Evolutionary conservation across 2,329 filamentous ascomycete species (phyloP), one percentile per base, ranked within the genome.

Genomic region (Orbilia quercus): DNA sequence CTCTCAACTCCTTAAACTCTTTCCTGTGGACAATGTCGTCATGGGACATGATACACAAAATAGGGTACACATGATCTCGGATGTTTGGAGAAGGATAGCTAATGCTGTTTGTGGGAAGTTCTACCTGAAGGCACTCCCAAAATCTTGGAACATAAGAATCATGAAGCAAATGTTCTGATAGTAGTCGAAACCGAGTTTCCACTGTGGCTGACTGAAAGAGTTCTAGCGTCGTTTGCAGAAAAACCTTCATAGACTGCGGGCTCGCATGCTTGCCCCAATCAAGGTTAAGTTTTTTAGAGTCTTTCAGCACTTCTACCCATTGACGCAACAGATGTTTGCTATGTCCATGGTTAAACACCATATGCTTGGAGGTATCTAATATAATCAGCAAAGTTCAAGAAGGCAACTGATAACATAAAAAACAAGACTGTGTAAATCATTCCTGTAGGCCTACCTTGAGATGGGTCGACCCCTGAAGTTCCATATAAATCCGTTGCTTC

Each of bases 11-110:
- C 7, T 54, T 36, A 14, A 65, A 72, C 7, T 72, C 59, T 2
- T 22, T 42, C 0, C 45, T 34, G 20, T 53, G 34, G 1, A 59
- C 53, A 16, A 72, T 45, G 14, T 72, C 67, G 4, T 48, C 51
- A 14, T 72, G 59, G 1, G 67, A 64, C 25, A 72, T 53, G 22
- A 72, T 72, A 18, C 54, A 38, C n/a, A 72, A 28, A 11, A 40
- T 36, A 0, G 59, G 28, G 6, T 47, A 59, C 12, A 72, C 67
- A 22, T 72, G 67, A 9, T 72, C 67, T 16, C 45, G 53, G 25
- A 58, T 48, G 11, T 48, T 69, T 23, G 64, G 64, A 1, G 58
- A 64, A 14, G 67, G 53, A 4, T 54, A 44, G 31, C 59, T 60
- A 9, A 60, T 65, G 14, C 51, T 45, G 28, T 72, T 25, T 7